Conservation (phyloP, 2,329 filamentous ascomycete genomes). For the Daldinia sp. region DNA sequence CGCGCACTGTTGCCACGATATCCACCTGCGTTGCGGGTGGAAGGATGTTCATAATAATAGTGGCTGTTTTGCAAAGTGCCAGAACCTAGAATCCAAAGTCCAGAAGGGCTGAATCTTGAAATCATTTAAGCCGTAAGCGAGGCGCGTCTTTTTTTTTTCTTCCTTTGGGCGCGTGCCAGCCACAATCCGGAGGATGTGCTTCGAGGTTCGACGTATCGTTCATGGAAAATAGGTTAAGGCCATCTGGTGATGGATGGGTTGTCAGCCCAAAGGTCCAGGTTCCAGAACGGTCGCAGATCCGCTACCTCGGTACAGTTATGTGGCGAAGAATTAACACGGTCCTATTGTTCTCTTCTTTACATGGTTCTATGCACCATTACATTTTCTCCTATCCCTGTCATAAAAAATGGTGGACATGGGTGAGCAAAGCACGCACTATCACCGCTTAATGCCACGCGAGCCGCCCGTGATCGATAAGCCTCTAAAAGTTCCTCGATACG, state of each 20-base stretch:
- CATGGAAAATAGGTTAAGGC: constrained; percentile 14
- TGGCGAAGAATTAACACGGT: constrained; percentile 32
- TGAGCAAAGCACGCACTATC: constrained; percentile 37
- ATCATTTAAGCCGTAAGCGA: constrained; percentile 28
- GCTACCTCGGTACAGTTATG: constrained; percentile 38
- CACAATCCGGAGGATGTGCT: constrained; percentile 31
- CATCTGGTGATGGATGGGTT: constrained; percentile 21
- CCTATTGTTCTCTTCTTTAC: constrained; percentile 35
- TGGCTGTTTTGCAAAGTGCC: constrained; percentile 14
- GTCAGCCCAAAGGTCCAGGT: constrained; percentile 35
- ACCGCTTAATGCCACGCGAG: constrained; percentile 42
- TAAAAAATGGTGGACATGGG: constrained; percentile 26
- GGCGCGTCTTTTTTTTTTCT: constrained; percentile 19
- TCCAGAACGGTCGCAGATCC: constrained; percentile 43
- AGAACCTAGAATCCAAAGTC: constrained; percentile 18
- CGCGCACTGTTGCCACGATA: constrained; percentile 29
- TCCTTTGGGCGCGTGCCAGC: constrained; percentile 17
- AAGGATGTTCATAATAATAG: constrained; percentile 14
- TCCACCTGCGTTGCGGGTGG: constrained; percentile 22
- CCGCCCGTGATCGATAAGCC: constrained; percentile 28
- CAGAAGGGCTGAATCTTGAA: constrained; percentile 30
- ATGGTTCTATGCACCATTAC: constrained; percentile 43
- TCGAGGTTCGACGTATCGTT: constrained; percentile 18
- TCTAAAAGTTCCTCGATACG: background rate
- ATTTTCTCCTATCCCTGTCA: constrained; percentile 43